These are phyloP conservation scores for Camelina sativa DNA, from an alignment of 345 rosid species.

Conservation along the genomic window DNA sequence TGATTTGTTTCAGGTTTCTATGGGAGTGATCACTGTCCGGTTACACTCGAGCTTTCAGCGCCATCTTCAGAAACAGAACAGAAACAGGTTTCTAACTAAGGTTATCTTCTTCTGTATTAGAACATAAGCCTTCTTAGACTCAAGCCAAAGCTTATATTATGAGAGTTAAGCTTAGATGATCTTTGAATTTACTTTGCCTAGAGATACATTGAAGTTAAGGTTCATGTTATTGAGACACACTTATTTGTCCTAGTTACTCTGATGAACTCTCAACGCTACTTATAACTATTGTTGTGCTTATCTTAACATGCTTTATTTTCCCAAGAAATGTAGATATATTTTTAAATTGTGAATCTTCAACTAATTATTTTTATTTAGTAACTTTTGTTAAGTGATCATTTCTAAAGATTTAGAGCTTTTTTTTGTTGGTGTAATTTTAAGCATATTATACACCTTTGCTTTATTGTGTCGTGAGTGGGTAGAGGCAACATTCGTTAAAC, in stretches of 20 bases:
- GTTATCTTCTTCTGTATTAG: constrained; percentile 8
- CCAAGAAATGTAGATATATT: neutral
- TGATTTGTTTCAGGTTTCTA: constrained; percentile 60
- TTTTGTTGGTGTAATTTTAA: constrained; percentile 15
- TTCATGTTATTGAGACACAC: constrained; percentile 31
- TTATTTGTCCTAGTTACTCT: constrained; percentile 24
- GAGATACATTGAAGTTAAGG: constrained; percentile 14
- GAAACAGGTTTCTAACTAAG: constrained; percentile 36
- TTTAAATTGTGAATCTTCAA: neutral
- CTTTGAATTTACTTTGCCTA: constrained; percentile 14
- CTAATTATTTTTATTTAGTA: neutral
- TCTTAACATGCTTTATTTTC: constrained; percentile 8
- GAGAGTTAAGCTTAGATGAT: constrained; percentile 26
- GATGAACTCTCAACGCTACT: constrained; percentile 16
- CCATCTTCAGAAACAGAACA: constrained; percentile 40
- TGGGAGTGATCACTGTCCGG: constrained; percentile 96
- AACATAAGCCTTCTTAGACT: constrained; percentile 2
- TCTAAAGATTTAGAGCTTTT: constrained; percentile 1
- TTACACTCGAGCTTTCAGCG: constrained; percentile 72
- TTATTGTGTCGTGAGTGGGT: constrained; percentile 27
- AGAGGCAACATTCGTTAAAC: constrained; percentile 32
- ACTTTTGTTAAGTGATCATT: constrained; percentile 1
- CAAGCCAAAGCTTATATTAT: constrained; percentile 16
- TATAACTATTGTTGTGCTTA: constrained; percentile 12
- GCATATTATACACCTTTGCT: constrained; percentile 30